Evolutionary conservation across 1,284 basidiomycete species (phyloP), one percentile per base, ranked within the genome.

Genomic region (Anthracocystis setariae): DNA sequence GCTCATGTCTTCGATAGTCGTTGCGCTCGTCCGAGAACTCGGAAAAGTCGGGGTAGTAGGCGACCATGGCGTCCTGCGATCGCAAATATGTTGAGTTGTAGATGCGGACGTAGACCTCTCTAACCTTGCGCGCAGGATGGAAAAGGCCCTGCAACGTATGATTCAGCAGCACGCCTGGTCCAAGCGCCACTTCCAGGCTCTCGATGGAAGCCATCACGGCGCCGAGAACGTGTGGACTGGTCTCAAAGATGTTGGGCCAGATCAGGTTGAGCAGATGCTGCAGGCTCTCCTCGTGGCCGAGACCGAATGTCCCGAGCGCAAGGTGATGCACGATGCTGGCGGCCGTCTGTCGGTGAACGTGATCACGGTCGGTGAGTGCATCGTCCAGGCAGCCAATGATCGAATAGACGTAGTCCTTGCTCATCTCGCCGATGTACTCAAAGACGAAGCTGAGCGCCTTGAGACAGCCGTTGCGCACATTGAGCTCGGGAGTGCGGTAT

Each of bases 351-450:
- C 96, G 91, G 83, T 98, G 96, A 25, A 99, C 96, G 51, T 96
- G 90, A 81, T 98, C 96, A 65, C 96, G 91, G 83, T 99, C 96
- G 17, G 94, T 98, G 50, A 98, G 87, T 1, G 95, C 94, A 77
- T 98, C 96, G 84, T 98, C 96, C 42, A 99, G 89, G 88, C 97
- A 94, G 12, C 93, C 94, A 54, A 98, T 91, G 18, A 98, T 93
- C 1, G 93, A 95, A 85, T 98, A 93, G 80, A 92, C 91, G 83
- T 98, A 99, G 86, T 97, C 96, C 73, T 96, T 95, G 25, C 93
- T 94, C 86, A 98, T 95, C 39, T 97, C 96, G n/a, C 96, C 96
- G 77, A 98, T 95, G 81, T 99, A 98, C 86, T 98, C 96, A 82
- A 98, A 98, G 62, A 99, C 91, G 87, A 97, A 99, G 5, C 94